phyloP scores from a whole-genome alignment of 768 basidiomycete species.

The Chlorophyllum brunneum region DNA sequence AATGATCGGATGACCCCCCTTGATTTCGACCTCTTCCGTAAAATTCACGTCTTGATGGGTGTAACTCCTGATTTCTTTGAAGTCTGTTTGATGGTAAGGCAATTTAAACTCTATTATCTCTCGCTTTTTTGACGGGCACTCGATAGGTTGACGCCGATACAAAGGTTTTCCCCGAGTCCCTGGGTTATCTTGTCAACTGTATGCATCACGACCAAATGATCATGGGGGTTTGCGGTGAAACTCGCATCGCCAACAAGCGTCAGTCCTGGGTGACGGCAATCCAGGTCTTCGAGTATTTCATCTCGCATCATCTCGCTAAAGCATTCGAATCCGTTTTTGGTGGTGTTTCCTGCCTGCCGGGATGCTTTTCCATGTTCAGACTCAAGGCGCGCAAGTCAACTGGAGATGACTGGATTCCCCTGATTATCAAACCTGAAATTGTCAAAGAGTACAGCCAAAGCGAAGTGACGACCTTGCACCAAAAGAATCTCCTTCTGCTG shows the following conservation, averaged over 20 bases:
- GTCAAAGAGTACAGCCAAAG: constrained; percentile 96
- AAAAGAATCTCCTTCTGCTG: constrained; percentile 94
- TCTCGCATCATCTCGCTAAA: constrained; percentile 97
- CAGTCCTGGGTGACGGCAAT: constrained; percentile 98
- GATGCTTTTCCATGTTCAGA: constrained; percentile 99
- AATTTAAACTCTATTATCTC: no score
- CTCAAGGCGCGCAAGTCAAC: constrained; percentile 85
- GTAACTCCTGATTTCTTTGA: constrained; percentile 99
- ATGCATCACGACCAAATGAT: constrained; percentile 99
- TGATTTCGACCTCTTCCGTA: constrained; percentile 97
- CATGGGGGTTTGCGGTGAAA: constrained; percentile 99
- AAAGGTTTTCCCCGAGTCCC: constrained; percentile 87
- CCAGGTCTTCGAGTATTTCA: constrained; percentile 98
- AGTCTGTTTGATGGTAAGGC: constrained; percentile 92
- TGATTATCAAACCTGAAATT: constrained; percentile 95
- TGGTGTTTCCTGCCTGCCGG: constrained; percentile 97
- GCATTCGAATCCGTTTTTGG: constrained; percentile 99
- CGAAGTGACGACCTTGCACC: constrained; percentile 90
- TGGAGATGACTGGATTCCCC: constrained; percentile 96
- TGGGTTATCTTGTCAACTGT: constrained; percentile 90
- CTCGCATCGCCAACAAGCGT: constrained; percentile 97
- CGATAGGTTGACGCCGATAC: constrained; percentile 96
- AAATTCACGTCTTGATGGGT: constrained; percentile 95
- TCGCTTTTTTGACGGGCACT: constrained; percentile 7
- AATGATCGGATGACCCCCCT: constrained; percentile 98